Percentiles rank a stretch among this genome's conserved stretches.
Conservation (phyloP, 2,329 filamentous ascomycete species). For the Trichoderma koningii region DNA sequence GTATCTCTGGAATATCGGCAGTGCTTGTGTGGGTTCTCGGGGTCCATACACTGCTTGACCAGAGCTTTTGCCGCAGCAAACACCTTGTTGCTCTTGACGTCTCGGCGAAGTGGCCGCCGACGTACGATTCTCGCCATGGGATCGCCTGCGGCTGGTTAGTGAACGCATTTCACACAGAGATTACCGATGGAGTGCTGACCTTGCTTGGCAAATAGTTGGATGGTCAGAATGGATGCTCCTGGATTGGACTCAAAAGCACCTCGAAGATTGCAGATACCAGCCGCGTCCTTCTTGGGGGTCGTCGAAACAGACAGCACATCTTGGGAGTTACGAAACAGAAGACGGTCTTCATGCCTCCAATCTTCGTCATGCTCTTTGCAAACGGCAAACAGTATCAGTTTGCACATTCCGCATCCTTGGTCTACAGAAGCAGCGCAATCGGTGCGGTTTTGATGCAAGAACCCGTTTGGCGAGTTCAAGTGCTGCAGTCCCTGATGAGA, state of each 20-base stretch:
- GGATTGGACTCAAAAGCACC: not conserved
- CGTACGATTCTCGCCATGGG: not conserved
- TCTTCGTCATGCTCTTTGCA: not conserved
- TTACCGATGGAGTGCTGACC: not conserved
- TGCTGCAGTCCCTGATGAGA: not conserved
- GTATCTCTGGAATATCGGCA: constrained; percentile 15
- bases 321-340: not conserved
- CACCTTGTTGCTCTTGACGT: not conserved
- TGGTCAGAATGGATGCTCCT: not conserved
- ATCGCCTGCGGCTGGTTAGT: not conserved
- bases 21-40: not conserved
- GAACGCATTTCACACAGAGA: not conserved
- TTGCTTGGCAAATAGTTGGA: not conserved
- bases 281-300: not conserved
- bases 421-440: not conserved
- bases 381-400: not conserved
- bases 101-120: not conserved
- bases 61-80: not conserved
- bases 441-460: not conserved
- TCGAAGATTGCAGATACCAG: not conserved
- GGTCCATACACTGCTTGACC: not conserved
- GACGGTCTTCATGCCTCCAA: not conserved
- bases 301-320: not conserved
- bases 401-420: constrained; percentile 3
- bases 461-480: not conserved